Evolutionary conservation across 2,329 filamentous ascomycete genomes (phyloP), one percentile per base, ranked within the genome.

Genomic region (Penicillium vulpinum): DNA sequence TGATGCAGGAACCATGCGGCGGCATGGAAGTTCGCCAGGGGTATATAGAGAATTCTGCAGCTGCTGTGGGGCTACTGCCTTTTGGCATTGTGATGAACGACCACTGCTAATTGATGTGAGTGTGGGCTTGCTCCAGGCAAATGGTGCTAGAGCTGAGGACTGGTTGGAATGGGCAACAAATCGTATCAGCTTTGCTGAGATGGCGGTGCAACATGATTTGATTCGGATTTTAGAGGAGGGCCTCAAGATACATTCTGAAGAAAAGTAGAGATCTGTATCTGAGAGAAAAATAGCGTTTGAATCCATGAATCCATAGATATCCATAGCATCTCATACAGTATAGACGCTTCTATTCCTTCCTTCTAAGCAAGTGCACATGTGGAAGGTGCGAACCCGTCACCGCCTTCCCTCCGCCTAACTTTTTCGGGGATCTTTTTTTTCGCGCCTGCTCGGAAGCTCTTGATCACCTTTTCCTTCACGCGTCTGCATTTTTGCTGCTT

Each of bases 91-190:
- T 51, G 72, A 77, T 4, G 74, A 76, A 58, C 75, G 85, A 38
- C 78, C 82, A 0, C 78, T 79, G 4, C 67, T 89, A 18, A 77
- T 89, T 16, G 86, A 90, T 70, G 80, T 90, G 9, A 88, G 85
- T 58, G 80, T 82, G 9, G 87, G 87, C 0, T 63, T 88, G 38
- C 67, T 89, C 5, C 74, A 76, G 40, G 78, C 79, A 0, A 56
- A 67, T 41, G 85, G 85, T 0, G 80, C 81, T 0, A 77, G 82
- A 59, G 84, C 82, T 3, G 81, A 85, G 65, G 69, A 67, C 0
- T 88, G 85, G 84, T 64, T 90, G 40, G 78, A 85, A 22, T 91
- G 88, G 87, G 82, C 80, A 69, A 81, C 74, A 3, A 75, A 69
- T 2, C 75, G 83, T 54, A 79, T 88, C 5, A 87, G 85, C 61